Evolutionary conservation across 75 land plant species (phyloP), one percentile per base, ranked within the genome.

Genomic region (Larix kaempferi): DNA sequence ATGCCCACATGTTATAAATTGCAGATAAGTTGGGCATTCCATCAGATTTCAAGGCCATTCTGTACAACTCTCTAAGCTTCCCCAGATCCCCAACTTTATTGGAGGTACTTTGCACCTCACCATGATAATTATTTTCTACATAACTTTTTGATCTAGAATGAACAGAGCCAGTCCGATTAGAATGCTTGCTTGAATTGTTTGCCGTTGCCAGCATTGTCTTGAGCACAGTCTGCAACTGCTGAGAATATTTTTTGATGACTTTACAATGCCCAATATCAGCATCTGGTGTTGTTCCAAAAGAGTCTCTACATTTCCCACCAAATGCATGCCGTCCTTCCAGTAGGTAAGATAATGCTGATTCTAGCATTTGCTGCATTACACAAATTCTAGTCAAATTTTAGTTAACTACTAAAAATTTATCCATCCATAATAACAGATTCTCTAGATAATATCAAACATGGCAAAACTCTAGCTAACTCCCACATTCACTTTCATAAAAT

Each of bases 11-110:
- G 17, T 77, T 72, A 60, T 90, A 75, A 82, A 96, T 89, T 3
- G 60, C 77, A 73, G 82, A 82, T 61, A 96, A 80, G 78, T 94
- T 83, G 19, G 59, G 80, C 35, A 86, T 62, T 39, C 74, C 84
- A n/a, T 79, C 63, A 8, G 90, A 87, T 78, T 80, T 87, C 81
- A 98, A 79, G 23, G 94, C 82, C 74, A 86, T 87, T 57, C 93
- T 78, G 73, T 98, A 98, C 78, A 98, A 88, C 81, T 86, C 89
- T 57, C 78, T 89, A 26, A 98, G 85, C 76, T 90, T 95, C 60
- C 22, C 76, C 62, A 82, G 77, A 74, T 93, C 94, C 62, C 54
- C 82, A 17, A 77, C 82, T 73, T 74, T 86, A 44, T 56, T 84
- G 2, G 76, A 49, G 49, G 81, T 13, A 13, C 63, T 56, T 19